Percentiles rank a stretch among this genome's conserved stretches.
Conservation (phyloP, 176 grass and related monocot species). For the bread wheat (Triticum aestivum) region DNA sequence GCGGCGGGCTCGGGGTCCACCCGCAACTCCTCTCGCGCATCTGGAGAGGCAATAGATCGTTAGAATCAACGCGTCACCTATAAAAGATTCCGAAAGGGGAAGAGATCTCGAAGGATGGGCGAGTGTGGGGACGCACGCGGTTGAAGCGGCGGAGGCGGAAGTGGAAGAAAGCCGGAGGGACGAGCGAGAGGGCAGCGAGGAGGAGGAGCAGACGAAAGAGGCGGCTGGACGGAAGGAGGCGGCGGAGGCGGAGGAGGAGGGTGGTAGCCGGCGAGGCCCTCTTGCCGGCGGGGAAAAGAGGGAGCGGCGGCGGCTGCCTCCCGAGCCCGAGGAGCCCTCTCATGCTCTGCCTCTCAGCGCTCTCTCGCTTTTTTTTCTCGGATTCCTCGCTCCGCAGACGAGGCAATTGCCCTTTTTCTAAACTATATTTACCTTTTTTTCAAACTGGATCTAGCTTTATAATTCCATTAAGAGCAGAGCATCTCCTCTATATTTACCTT, state of each 20-base stretch:
- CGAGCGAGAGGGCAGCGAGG: conserved; percentile 59
- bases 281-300: conserved; percentile 68
- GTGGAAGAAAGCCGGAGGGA: conserved; percentile 75
- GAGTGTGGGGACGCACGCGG: conserved; percentile 30
- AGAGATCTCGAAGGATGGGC: not conserved
- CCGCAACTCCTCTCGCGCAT: conserved; percentile 73
- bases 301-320: conserved; percentile 42
- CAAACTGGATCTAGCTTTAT: too few relatives aligned
- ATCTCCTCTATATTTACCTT: too few relatives aligned
- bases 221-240: conserved; percentile 50
- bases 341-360: conserved; percentile 19
- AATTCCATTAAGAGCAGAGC: too few relatives aligned
- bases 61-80: not conserved
- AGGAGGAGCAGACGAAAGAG: conserved; percentile 62
- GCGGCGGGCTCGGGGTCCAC: conserved; percentile 66
- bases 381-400: too few relatives aligned
- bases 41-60: conserved; percentile 27
- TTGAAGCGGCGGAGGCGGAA: conserved; percentile 81
- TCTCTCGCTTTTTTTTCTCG: not conserved
- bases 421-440: too few relatives aligned
- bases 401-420: too few relatives aligned
- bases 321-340: conserved; percentile 30
- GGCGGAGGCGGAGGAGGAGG: conserved; percentile 12
- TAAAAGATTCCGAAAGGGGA: not conserved
- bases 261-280: not conserved